Conservation (phyloP, 192 early-diverging fungal genomes). For the Coemansia sp. region DNA sequence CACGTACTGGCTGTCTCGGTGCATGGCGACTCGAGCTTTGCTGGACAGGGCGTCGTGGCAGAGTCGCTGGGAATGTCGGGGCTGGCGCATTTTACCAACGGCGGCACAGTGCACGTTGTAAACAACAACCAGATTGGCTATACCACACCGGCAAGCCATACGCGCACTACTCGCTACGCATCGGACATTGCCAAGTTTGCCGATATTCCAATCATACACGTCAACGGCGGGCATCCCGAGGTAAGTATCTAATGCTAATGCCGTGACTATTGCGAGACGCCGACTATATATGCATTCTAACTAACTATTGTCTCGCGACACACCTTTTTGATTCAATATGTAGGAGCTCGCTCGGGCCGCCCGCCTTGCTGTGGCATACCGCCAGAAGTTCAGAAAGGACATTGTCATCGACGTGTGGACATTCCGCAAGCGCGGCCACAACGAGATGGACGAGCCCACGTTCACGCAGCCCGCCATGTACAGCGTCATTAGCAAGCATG, state of each 20-base stretch:
- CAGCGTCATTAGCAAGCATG: conserved; percentile 76
- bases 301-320: neutral
- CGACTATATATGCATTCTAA: neutral
- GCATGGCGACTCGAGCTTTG: conserved; percentile 92
- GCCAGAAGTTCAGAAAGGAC: conserved; percentile 92
- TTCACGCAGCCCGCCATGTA: conserved; percentile 98
- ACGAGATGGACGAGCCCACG: conserved; percentile 96
- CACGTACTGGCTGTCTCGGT: conserved; percentile 90
- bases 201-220: conserved; percentile 92
- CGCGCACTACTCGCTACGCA: conserved; percentile 86
- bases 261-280: neutral
- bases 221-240: conserved; percentile 93
- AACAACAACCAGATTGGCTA: conserved; percentile 99
- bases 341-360: conserved; percentile 85
- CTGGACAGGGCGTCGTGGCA: conserved; percentile 91
- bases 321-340: neutral
- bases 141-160: conserved; percentile 96
- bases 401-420: conserved; percentile 93
- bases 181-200: conserved; percentile 97
- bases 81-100: conserved; percentile 90
- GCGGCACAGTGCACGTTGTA: conserved; percentile 93
- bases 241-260: neutral
- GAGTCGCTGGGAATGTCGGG: conserved; percentile 94
- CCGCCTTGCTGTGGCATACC: conserved; percentile 83
- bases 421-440: conserved; percentile 97